These are phyloP conservation scores for Diaporthe ilicicola DNA, from an alignment of 2,329 filamentous ascomycete species.

Conservation along the genomic window DNA sequence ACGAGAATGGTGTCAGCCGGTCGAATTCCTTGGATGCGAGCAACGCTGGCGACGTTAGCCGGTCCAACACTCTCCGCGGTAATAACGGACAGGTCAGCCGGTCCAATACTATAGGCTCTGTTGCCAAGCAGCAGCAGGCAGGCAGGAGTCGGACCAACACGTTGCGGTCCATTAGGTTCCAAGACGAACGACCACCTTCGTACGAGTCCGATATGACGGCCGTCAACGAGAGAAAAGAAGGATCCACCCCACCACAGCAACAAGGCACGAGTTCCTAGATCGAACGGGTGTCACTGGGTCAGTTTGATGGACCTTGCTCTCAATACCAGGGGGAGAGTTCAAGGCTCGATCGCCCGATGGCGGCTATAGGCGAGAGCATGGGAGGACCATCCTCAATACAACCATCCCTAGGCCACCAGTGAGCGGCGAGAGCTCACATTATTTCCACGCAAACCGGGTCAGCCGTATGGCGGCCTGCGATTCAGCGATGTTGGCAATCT, in stretches of 20 bases:
- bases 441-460: neutral
- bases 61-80: constrained; percentile 25
- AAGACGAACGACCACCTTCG: constrained; percentile 30
- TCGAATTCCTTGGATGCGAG: neutral
- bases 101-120: constrained; percentile 28
- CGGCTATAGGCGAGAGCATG: neutral
- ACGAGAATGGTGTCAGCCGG: constrained; percentile 35
- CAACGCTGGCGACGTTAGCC: constrained; percentile 25
- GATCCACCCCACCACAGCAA: neutral
- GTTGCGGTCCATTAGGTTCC: constrained; percentile 22
- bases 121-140: constrained; percentile 1
- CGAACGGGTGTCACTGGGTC: neutral
- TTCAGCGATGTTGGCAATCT: constrained; percentile 22
- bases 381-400: neutral
- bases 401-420: neutral
- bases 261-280: constrained; percentile 2
- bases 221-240: constrained; percentile 13
- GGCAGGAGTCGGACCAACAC: constrained; percentile 23
- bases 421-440: neutral
- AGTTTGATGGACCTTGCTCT: neutral
- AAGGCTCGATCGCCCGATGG: neutral
- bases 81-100: constrained; percentile 22
- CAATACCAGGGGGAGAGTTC: neutral
- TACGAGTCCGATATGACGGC: constrained; percentile 30
- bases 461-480: neutral